phyloP scores from a whole-genome alignment of 108 stramenopile species.

The Licmophora abbreviata region DNA sequence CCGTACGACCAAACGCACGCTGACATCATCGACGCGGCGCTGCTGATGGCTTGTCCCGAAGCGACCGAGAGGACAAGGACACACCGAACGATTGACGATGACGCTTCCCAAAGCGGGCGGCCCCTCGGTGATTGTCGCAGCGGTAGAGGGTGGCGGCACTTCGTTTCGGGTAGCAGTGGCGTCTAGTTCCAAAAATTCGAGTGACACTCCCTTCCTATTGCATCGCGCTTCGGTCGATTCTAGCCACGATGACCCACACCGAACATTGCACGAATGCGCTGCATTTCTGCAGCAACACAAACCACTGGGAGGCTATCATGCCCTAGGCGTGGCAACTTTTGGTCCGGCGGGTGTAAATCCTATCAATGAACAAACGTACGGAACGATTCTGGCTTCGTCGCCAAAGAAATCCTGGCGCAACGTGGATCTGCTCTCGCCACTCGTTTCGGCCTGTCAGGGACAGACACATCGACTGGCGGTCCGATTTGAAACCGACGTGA shows the following conservation, averaged over 20 bases:
- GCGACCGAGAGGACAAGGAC: too few species aligned
- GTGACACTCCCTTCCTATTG: slow-evolving; percentile 29
- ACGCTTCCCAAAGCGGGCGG: not conserved
- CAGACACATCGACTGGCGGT: slow-evolving; percentile 20
- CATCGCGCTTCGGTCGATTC: slow-evolving; percentile 41
- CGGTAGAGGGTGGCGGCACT: slow-evolving; percentile 95
- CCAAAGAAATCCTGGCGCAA: slow-evolving; percentile 87
- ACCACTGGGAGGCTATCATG: slow-evolving; percentile 36
- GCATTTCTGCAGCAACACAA: slow-evolving; percentile 37
- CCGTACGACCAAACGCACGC: too few species aligned
- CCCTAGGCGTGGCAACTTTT: slow-evolving; percentile 91
- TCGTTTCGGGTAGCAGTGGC: slow-evolving; percentile 80
- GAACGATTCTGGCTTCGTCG: slow-evolving; percentile 74
- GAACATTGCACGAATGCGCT: slow-evolving; percentile 37
- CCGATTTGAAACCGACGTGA: slow-evolving; percentile 94
- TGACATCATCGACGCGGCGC: too few species aligned
- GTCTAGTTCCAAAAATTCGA: slow-evolving; percentile 7
- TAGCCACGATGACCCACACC: slow-evolving; percentile 28
- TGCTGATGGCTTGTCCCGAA: too few species aligned
- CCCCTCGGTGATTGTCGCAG: slow-evolving; percentile 41
- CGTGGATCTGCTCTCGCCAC: slow-evolving; percentile 62
- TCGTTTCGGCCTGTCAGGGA: slow-evolving; percentile 42
- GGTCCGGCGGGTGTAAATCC: slow-evolving; percentile 80
- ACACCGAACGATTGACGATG: too few species aligned
- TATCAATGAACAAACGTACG: slow-evolving; percentile 44